Percentiles rank a stretch among this genome's conserved stretches.
These are phyloP conservation scores for Chernovozyma sophiae-reginae DNA, from an alignment of 1,139 yeast genomes.

Conservation along the genomic window DNA sequence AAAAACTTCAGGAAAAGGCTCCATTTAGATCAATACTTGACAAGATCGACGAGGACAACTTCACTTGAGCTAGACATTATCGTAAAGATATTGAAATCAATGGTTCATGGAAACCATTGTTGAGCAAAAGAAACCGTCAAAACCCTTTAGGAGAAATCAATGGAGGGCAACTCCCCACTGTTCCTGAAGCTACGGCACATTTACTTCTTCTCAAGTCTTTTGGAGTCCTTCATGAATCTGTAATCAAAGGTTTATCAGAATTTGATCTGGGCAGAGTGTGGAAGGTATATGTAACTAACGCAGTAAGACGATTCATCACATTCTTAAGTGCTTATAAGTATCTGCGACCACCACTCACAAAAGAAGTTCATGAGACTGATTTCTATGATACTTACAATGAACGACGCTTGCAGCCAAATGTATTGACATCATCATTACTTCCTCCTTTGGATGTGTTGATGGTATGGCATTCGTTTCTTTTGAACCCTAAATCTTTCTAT, in stretches of 20 bases:
- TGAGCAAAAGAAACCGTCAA: no score
- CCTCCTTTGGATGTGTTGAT: slow-evolving; percentile 37
- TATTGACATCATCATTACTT: no score
- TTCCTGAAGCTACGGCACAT: slow-evolving; percentile 24
- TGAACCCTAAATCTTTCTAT: slow-evolving; percentile 18
- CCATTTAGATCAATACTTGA: no score
- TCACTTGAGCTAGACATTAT: no score
- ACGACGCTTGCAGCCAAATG: no score
- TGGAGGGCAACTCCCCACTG: slow-evolving; percentile 7
- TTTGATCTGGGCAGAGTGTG: slow-evolving; percentile 19
- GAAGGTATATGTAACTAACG: slow-evolving; percentile 26
- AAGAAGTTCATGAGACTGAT: background rate
- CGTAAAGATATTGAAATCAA: no score
- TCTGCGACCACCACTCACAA: slow-evolving; percentile 1
- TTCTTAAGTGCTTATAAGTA: slow-evolving; percentile 19
- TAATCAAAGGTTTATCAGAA: slow-evolving; percentile 7
- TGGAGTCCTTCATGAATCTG: slow-evolving; percentile 16
- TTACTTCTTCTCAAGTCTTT: slow-evolving; percentile 29
- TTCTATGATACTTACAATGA: no score
- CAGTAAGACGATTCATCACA: slow-evolving; percentile 26
- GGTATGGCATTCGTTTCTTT: slow-evolving; percentile 34
- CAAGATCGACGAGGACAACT: no score
- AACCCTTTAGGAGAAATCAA: no score
- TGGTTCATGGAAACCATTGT: no score
- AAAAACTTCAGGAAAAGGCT: no score